Base-by-base conservation (phyloP, 768 basidiomycete genomes). In the Leccinum broughii region DNA sequence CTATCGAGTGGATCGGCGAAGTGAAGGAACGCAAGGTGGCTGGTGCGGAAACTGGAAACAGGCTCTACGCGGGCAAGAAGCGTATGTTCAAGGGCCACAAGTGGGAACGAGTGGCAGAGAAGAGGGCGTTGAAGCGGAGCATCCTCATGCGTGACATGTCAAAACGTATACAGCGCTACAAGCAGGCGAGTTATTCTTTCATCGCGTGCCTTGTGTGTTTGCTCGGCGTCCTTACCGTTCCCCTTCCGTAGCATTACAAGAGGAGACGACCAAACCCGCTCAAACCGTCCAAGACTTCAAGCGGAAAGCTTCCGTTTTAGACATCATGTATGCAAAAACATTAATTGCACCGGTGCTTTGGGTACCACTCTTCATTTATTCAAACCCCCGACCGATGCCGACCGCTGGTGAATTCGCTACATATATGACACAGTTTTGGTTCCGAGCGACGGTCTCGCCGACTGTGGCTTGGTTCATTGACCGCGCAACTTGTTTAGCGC, bases 11-110 rank as follows among this genome's bases (percentile, higher is more conserved):
- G 62, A 73, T 79, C 54, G 77, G 75, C 50, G 74, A 73, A 34
- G 62, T 68, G 22, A 70, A 75, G 66, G 72, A 75, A 57, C 80
- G 78, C 70, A 70, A 69, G 44, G 76, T 77, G 32, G 69, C 77
- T 58, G 83, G 88, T 58, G 75, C 82, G 54, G 78, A 86, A 59
- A 67, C 80, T 66, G 88, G 88, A 37, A 81, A 82, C 63, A 80
- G 83, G 57, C 74, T 93, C 65, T 94, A 93, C 64, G 84, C 87
- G 10, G 85, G 80, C 59, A 89, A 83, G 83, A 89, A 85, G 80
- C 79, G 82, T 62, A 93, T 93, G 92, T 93, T 94, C 85, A 94
- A 93, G 80, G 92, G 92, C n/a, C 92, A 93, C 80, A 89, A 83
- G 66, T 92, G 89, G 88, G 88, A 93, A 76, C 83, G 89, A 37